Evolutionary conservation across 768 basidiomycete species (phyloP).

Genomic region (Pulveroboletus sp.): DNA sequence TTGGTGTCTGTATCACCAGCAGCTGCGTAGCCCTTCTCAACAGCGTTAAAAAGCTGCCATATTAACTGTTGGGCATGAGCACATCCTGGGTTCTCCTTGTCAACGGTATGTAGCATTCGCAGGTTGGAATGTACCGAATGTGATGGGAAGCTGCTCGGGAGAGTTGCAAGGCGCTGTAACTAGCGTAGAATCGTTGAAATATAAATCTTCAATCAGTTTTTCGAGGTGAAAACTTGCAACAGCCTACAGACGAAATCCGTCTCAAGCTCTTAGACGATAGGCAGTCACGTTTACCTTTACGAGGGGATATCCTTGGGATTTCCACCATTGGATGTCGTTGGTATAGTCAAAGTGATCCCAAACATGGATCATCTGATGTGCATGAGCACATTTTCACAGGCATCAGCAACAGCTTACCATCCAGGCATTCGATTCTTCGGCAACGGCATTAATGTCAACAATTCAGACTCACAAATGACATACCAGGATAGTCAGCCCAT

Average conservation of each 20-base stretch:
- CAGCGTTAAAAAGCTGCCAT: constrained; percentile 73
- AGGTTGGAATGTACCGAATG: constrained; percentile 47
- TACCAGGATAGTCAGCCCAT: constrained; percentile 76
- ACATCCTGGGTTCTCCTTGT: constrained; percentile 46
- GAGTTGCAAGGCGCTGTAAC: constrained; percentile 76
- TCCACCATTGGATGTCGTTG: constrained; percentile 67
- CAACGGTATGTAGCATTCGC: not conserved
- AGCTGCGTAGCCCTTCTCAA: constrained; percentile 65
- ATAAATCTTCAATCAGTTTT: constrained; percentile 62
- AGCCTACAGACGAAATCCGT: constrained; percentile 39
- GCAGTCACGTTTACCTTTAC: constrained; percentile 47
- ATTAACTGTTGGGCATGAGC: constrained; percentile 75
- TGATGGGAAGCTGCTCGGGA: constrained; percentile 70
- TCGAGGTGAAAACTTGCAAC: constrained; percentile 71
- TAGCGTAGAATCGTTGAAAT: constrained; percentile 68
- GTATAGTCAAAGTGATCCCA: constrained; percentile 82
- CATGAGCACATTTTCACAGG: not conserved
- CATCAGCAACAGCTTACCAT: constrained; percentile 47
- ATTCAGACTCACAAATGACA: constrained; percentile 1
- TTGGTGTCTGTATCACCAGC: constrained; percentile 62
- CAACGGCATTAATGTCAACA: not conserved
- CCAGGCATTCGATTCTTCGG: constrained; percentile 65
- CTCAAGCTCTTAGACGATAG: not conserved
- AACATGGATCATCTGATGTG: constrained; percentile 64
- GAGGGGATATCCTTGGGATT: constrained; percentile 69